These are phyloP conservation scores for Tilletia caries DNA, from an alignment of 1,284 basidiomycete species.

Conservation along the genomic window DNA sequence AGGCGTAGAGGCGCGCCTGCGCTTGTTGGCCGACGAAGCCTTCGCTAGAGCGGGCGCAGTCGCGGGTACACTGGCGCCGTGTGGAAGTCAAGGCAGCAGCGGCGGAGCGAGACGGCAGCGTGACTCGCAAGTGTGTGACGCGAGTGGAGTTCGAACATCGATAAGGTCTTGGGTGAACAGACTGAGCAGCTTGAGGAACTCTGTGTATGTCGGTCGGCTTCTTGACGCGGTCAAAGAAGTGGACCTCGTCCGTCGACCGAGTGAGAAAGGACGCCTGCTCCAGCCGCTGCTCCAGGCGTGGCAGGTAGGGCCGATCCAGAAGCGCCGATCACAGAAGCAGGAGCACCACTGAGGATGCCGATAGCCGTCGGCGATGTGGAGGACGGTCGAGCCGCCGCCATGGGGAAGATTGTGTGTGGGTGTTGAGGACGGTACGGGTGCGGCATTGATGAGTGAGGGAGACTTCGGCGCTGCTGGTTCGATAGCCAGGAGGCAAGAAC, in stretches of 20 bases:
- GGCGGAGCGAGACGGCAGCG: too few relatives aligned
- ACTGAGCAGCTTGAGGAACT: conserved; percentile 93
- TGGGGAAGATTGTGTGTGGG: neutral
- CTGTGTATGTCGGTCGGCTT: conserved; percentile 83
- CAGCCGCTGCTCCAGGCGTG: conserved; percentile 27
- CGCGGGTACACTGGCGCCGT: too few relatives aligned
- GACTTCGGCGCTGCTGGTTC: conserved; percentile 60
- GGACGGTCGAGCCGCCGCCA: neutral
- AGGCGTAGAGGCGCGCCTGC: too few relatives aligned
- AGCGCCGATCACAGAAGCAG: conserved; percentile 6
- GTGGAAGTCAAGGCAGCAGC: too few relatives aligned
- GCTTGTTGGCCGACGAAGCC: too few relatives aligned
- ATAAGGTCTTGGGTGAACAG: conserved; percentile 90
- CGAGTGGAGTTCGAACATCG: conserved; percentile 72
- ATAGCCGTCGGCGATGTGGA: conserved; percentile 2
- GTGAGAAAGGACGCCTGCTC: conserved; percentile 25
- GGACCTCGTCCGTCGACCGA: conserved; percentile 70
- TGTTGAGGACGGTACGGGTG: neutral
- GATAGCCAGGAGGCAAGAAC: conserved; percentile 92
- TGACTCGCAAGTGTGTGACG: too few relatives aligned
- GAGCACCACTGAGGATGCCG: conserved; percentile 21
- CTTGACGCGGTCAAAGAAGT: conserved; percentile 92
- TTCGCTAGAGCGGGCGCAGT: too few relatives aligned
- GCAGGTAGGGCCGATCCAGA: conserved; percentile 16
- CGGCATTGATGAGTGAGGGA: neutral